Evolutionary conservation across 2,329 filamentous ascomycete genomes (phyloP).

Genomic region (Dryadomyces sulphureus): DNA sequence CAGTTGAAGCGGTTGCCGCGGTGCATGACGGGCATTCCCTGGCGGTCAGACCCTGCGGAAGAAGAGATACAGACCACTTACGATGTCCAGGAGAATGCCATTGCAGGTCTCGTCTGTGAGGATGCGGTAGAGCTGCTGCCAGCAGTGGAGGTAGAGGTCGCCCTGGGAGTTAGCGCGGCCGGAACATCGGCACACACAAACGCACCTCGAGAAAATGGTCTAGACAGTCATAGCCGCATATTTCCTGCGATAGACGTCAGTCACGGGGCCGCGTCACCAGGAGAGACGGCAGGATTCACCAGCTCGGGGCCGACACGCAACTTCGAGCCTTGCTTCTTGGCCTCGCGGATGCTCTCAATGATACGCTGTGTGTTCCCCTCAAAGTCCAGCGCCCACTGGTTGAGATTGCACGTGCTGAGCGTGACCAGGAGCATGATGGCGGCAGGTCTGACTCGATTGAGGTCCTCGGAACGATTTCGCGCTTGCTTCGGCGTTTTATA

Average conservation of each 20-base stretch:
- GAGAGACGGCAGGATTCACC: neutral
- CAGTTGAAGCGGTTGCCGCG: conserved; percentile 50
- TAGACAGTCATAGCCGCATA: conserved; percentile 48
- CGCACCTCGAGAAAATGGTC: conserved; percentile 46
- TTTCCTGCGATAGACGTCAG: conserved; percentile 17
- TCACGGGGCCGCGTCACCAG: neutral
- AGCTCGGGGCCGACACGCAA: conserved; percentile 46
- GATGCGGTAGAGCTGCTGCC: conserved; percentile 48
- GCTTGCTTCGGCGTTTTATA: neutral
- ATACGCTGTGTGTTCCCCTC: conserved; percentile 47
- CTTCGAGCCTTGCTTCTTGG: conserved; percentile 46
- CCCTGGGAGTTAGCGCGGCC: neutral
- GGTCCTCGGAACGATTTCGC: too few species aligned
- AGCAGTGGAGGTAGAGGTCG: conserved; percentile 43
- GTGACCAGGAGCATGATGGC: conserved; percentile 14
- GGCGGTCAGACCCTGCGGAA: neutral
- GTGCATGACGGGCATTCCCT: conserved; percentile 44
- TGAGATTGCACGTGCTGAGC: conserved; percentile 17
- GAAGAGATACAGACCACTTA: neutral
- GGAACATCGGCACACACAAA: too few species aligned
- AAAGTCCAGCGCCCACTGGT: conserved; percentile 35
- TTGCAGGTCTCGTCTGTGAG: conserved; percentile 43
- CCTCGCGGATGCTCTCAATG: conserved; percentile 41
- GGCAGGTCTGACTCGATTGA: neutral
- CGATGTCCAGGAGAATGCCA: conserved; percentile 52